Conservation (phyloP, 768 basidiomycete genomes). For the Lentinula boryana region DNA sequence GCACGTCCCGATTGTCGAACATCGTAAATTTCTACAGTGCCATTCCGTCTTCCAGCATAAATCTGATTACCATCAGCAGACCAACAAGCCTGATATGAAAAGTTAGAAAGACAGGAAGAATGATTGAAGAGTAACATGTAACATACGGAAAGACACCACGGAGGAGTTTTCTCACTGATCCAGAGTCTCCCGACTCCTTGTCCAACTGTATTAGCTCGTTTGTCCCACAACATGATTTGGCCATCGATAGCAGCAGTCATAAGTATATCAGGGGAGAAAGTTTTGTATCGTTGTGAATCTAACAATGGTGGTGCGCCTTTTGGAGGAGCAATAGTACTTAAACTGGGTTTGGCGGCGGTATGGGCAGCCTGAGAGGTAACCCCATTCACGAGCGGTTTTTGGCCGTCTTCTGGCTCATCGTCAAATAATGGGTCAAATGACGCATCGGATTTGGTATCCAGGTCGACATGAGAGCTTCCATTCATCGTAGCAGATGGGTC, state of each 20-base stretch:
- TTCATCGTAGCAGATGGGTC: background rate
- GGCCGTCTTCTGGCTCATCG: conserved; percentile 64
- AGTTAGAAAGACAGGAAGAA: background rate
- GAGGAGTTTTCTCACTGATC: conserved; percentile 89
- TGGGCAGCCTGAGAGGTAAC: conserved; percentile 11
- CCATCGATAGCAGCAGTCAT: conserved; percentile 92
- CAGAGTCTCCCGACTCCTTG: conserved; percentile 78
- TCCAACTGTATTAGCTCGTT: conserved; percentile 58
- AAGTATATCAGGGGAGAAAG: conserved; percentile 76
- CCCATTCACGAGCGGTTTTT: conserved; percentile 2
- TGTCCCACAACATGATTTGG: conserved; percentile 89
- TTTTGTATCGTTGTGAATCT: conserved; percentile 49
- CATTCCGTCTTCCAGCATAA: conserved; percentile 87
- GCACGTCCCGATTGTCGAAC: conserved; percentile 72
- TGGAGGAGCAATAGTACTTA: conserved; percentile 44
- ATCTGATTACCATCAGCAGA: conserved; percentile 83
- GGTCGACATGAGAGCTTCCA: conserved; percentile 22
- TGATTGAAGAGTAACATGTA: background rate
- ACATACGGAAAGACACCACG: conserved; percentile 92
- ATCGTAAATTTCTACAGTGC: conserved; percentile 92
- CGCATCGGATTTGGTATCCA: conserved; percentile 69
- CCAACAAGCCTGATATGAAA: conserved; percentile 77
- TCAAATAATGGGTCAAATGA: conserved; percentile 91
- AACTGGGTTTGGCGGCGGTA: conserved; percentile 3
- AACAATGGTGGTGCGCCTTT: conserved; percentile 77